Base-by-base conservation (phyloP, 1,139 yeast genomes). In the Suhomyces bolitotheri region DNA sequence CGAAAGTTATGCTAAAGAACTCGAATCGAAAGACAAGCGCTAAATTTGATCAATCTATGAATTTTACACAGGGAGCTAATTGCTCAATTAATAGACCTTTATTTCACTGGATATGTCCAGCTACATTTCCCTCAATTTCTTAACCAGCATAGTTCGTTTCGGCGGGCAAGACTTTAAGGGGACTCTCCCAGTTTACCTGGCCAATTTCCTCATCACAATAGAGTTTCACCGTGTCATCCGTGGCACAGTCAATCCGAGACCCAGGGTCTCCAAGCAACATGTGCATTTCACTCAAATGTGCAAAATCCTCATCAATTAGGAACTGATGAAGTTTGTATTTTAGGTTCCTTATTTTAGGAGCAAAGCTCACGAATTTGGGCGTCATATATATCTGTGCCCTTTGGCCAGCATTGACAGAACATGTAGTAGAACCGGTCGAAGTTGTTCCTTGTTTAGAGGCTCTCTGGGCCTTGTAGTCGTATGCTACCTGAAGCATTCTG, bases 321-420 rank as follows among this genome's bases (percentile, higher is more conserved):
- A 56, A 47, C 27, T 41, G 35, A 14, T 38, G 32, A 3, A 27
- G 14, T 14, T 22, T 27, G 20, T 30, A 29, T 11, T 30, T 33
- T 5, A 41, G 42, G 20, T 33, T 31, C 29, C 60, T 41, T 4
- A 45, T 38, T 13, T 28, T 35, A 10, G 55, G 43, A 8, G 27
- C 31, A 13, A 47, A 38, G 2, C 39, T 21, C 4, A 43, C 39
- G 29, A 24, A 53, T n/a, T 27, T 34, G 0, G 63, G 63, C 29
- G 41, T 47, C 22, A 57, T 33, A 16, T 53, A 40, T 4, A 58
- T 36, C 35, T 57, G 62, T 4, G 58, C 63, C 13, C 44, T 36
- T 17, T 45, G 44, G 2, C 58, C 59, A 5, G 37, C 25, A 2
- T 38, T 38, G 12, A 58, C 36, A 3, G 27, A 16, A 31, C 63